These are phyloP conservation scores for Aureobasidium sp. DNA, from an alignment of 2,329 filamentous ascomycete genomes.

Conservation along the genomic window DNA sequence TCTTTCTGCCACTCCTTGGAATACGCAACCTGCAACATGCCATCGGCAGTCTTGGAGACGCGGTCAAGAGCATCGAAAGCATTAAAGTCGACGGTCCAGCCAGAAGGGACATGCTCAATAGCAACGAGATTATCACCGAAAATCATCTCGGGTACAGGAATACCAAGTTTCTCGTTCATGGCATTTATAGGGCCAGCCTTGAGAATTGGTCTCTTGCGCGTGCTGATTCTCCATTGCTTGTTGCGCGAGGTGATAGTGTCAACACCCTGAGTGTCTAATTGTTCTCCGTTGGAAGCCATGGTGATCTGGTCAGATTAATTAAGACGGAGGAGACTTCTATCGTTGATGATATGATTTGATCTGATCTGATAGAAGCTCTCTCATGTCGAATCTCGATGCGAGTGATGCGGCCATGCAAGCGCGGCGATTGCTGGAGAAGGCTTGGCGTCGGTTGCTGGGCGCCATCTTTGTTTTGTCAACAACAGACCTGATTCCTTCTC, in stretches of 20 bases:
- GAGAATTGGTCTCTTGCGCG: constrained; percentile 88
- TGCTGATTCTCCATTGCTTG: constrained; percentile 50
- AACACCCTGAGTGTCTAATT: constrained; percentile 12
- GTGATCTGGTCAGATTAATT: background rate
- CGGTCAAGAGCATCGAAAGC: constrained; percentile 80
- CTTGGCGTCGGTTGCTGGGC: constrained; percentile 12
- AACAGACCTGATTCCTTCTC: constrained; percentile 2
- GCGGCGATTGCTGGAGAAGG: background rate
- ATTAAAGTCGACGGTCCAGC: constrained; percentile 75
- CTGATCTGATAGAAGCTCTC: background rate
- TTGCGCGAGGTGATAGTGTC: constrained; percentile 24
- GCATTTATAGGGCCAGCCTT: constrained; percentile 85
- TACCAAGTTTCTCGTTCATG: constrained; percentile 70
- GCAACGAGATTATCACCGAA: constrained; percentile 89
- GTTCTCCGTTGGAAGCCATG: constrained; percentile 47
- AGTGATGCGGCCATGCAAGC: background rate
- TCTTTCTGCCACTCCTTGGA: constrained; percentile 79
- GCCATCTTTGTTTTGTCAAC: constrained; percentile 13
- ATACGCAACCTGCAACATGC: constrained; percentile 90
- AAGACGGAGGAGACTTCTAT: background rate
- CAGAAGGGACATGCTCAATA: constrained; percentile 64
- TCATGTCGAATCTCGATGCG: background rate
- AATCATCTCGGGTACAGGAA: constrained; percentile 96
- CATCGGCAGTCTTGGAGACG: constrained; percentile 87
- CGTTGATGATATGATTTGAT: background rate